Conservation (phyloP, 208 protist species). For the Tritrichomonas musculus region DNA sequence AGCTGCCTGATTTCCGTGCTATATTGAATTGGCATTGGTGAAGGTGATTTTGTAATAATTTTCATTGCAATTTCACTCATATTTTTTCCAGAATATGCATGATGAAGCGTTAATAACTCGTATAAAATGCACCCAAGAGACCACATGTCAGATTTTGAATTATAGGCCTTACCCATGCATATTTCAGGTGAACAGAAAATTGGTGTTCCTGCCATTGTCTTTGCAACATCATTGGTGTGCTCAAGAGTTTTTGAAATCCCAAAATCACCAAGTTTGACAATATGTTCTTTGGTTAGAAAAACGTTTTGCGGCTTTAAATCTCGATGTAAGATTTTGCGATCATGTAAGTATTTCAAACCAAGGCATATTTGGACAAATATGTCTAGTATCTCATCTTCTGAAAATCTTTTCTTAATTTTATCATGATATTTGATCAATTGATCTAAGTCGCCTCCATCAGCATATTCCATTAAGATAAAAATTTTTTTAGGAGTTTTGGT, state of each 20-base stretch:
- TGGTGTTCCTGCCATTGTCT: slow-evolving; percentile 33
- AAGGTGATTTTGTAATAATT: background rate
- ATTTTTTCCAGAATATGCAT: background rate
- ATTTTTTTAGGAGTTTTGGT: background rate
- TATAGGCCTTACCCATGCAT: slow-evolving; percentile 31
- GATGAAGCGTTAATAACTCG: background rate
- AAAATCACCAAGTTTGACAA: slow-evolving; percentile 42
- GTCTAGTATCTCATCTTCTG: slow-evolving; percentile 28
- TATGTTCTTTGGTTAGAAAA: slow-evolving; percentile 29
- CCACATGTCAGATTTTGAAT: slow-evolving; percentile 30
- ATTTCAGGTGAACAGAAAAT: slow-evolving; percentile 36
- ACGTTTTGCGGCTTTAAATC: slow-evolving; percentile 49
- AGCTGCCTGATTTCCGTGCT: background rate
- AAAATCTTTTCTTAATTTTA: background rate
- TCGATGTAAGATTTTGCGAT: slow-evolving; percentile 59
- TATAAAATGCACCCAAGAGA: slow-evolving; percentile 30
- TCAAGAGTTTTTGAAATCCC: slow-evolving; percentile 25
- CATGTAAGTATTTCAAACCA: slow-evolving; percentile 57
- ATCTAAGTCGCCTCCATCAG: slow-evolving; percentile 37
- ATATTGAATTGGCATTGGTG: background rate
- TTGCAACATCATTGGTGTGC: background rate
- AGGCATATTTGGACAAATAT: slow-evolving; percentile 52
- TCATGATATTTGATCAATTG: background rate
- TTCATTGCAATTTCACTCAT: background rate
- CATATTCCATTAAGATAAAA: slow-evolving; percentile 41